These are phyloP conservation scores for Coelastrella sp. DNA, from an alignment of 139 green algal genomes.

Conservation along the genomic window DNA sequence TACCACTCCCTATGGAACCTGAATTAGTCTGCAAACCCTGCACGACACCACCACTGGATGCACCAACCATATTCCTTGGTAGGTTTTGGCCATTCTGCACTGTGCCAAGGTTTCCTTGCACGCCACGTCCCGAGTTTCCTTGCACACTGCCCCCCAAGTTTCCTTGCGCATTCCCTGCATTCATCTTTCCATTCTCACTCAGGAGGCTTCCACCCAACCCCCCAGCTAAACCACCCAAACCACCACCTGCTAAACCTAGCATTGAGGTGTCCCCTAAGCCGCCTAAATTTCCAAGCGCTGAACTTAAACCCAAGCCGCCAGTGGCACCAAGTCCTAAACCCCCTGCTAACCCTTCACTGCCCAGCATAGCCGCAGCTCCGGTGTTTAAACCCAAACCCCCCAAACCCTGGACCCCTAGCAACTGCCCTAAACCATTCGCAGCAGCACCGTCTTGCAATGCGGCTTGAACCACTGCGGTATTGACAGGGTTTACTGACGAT, in stretches of 20 bases:
- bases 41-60: too few species aligned
- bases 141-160: not conserved
- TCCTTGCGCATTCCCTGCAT: not conserved
- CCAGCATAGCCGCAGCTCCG: not conserved
- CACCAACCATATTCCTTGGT: too few species aligned
- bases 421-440: not conserved
- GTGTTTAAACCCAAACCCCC: not conserved
- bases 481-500: not conserved
- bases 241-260: not conserved
- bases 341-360: too few species aligned
- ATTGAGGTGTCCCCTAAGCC: too few species aligned
- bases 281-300: too few species aligned
- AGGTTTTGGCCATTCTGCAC: too few species aligned
- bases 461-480: not conserved
- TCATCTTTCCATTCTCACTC: not conserved
- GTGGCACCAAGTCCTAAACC: too few species aligned
- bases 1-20: too few species aligned
- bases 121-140: too few species aligned
- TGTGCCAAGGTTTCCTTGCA: too few species aligned
- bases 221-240: not conserved
- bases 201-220: not conserved
- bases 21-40: too few species aligned
- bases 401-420: not conserved
- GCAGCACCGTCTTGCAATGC: not conserved
- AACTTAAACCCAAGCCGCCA: too few species aligned